A percentile compares a stretch with the other conserved stretches of the same genome.
These are phyloP conservation scores for Persicaria tinctoria DNA, from an alignment of 148 eudicot genomes.

Conservation along the genomic window DNA sequence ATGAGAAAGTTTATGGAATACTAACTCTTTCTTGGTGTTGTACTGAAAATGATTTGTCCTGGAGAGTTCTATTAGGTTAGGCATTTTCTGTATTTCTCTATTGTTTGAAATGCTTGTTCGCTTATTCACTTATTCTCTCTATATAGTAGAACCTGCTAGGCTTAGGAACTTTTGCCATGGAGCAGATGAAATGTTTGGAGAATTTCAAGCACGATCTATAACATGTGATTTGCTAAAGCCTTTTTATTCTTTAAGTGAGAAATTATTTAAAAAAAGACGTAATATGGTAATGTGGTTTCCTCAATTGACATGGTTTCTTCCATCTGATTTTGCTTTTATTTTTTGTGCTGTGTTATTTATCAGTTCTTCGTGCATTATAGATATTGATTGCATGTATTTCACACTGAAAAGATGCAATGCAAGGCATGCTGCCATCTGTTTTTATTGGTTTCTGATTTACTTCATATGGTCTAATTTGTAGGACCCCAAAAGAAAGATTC, in stretches of 20 bases:
- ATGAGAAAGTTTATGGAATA: not conserved
- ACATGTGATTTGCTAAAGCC: not conserved
- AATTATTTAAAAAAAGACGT: not conserved
- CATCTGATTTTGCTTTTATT: too few species aligned
- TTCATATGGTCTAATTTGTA: constrained; percentile 15
- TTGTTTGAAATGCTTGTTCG: not conserved
- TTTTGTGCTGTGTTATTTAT: too few species aligned
- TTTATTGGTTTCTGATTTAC: not conserved
- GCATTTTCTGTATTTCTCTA: not conserved
- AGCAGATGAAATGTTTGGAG: not conserved
- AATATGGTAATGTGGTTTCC: not conserved
- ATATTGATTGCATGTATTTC: too few species aligned
- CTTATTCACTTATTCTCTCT: not conserved
- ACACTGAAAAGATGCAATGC: not conserved
- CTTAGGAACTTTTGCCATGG: not conserved
- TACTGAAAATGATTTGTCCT: not conserved
- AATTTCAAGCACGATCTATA: too few species aligned
- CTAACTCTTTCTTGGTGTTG: not conserved
- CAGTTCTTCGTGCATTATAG: too few species aligned
- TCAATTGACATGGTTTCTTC: not conserved
- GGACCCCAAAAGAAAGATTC: constrained; percentile 98
- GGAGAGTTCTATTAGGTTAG: not conserved
- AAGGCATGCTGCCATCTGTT: not conserved
- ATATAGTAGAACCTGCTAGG: not conserved
- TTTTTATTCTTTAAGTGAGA: not conserved